Evolutionary conservation across 179 eudicot genomes (phyloP), one percentile per base, ranked within the genome.

Genomic region (Amaranthus tricolor): DNA sequence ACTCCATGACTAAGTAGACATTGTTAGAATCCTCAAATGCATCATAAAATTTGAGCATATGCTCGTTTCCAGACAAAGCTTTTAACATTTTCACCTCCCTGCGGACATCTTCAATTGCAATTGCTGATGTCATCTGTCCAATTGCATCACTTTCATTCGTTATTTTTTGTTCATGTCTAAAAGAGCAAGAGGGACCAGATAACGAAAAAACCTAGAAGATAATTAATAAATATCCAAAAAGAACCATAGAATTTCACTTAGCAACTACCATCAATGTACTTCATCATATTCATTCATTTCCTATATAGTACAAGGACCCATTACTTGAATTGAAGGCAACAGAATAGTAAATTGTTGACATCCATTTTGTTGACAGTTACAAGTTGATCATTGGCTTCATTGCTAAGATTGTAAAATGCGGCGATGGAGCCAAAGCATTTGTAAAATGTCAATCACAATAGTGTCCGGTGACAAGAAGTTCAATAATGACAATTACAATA

Each of bases 1-100:
- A 94, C 98, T 94, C 98, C 95, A 94, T 92, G 80, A 94, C 97
- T 70, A 94, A 79, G 81, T 90, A 94, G 60, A 94, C 97, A 16
- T 85, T 91, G 71, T 86, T 81, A 21, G 86, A 80, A 90, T 94
- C 98, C 80, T 94, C 98, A 79, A 91, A 92, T 31, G 91, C 96
- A 62, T 94, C 98, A 68, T 91, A 79, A 78, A 90, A 94, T 79
- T 86, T 92, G 81, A 94, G 90, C 84, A 88, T 86, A 79, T 91
- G 88, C 77, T 79, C 72, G 83, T 90, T 95, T 45, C 98, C 98
- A 19, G 98, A 91, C 77, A 94, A 86, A 15, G 97, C 90, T 87
- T 91, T 94, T 84, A 94, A 84, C 63, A 94, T 89, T 88, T 91
- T 94, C 78, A 94, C 97, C 85, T 94, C 98, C 86, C 98, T 85